Evolutionary conservation across 2,329 filamentous ascomycete genomes (phyloP).

Genomic region (Bipolaris victoriae): DNA sequence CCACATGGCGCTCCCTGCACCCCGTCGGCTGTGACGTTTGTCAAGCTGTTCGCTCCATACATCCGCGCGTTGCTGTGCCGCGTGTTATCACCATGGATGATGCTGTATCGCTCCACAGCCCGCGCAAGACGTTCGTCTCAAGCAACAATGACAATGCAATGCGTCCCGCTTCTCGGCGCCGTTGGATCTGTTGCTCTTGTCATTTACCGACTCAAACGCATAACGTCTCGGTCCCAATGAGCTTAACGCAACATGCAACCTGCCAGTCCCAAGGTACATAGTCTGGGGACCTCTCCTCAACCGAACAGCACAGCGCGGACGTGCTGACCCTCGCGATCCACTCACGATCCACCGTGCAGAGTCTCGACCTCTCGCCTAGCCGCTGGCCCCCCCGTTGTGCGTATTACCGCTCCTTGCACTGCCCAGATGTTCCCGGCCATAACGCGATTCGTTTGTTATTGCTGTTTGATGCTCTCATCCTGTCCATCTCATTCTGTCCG

Average conservation of each 20-base stretch:
- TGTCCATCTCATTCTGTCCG: neutral
- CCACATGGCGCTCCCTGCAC: conserved; percentile 11
- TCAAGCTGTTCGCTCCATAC: conserved; percentile 6
- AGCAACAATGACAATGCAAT: conserved; percentile 5
- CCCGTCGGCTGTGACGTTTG: conserved; percentile 5
- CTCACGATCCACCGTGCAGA: conserved; percentile 7
- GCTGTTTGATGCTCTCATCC: conserved; percentile 2
- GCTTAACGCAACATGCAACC: conserved; percentile 9
- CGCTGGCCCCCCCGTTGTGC: conserved; percentile 12
- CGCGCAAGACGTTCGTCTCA: conserved; percentile 19
- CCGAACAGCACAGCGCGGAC: conserved; percentile 5
- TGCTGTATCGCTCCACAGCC: conserved; percentile 11
- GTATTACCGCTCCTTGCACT: conserved; percentile 19
- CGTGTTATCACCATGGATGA: conserved; percentile 11
- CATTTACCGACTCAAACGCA: conserved; percentile 6
- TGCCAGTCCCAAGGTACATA: conserved; percentile 9
- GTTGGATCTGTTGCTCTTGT: neutral
- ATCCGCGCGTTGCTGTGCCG: conserved; percentile 14
- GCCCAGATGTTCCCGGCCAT: conserved; percentile 2
- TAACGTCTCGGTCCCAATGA: conserved; percentile 10
- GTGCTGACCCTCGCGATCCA: conserved; percentile 18
- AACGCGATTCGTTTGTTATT: conserved; percentile 7
- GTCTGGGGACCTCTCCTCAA: conserved; percentile 11
- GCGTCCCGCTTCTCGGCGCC: conserved; percentile 1
- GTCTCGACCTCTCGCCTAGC: conserved; percentile 16